Evolutionary conservation across 2,329 filamentous ascomycete genomes (phyloP), one percentile per base, ranked within the genome.

Genomic region (Amauroascus niger): DNA sequence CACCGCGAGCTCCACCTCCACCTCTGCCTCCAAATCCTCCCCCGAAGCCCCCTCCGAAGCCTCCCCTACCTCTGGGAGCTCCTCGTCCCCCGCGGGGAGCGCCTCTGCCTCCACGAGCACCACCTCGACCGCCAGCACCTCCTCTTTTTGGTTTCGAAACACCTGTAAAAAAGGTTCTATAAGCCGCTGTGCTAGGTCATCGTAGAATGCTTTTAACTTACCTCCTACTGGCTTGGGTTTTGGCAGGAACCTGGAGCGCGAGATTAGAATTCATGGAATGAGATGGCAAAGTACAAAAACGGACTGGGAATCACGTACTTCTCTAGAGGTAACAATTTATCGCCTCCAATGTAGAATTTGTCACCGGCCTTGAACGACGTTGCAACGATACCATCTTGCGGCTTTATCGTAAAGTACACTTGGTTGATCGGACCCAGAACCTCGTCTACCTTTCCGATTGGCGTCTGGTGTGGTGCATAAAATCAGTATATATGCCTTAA

Each of bases 331-430:
- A 98, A 78, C 50, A 96, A 82, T 79, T 96, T 98, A 76, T 97
- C 93, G 66, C 84, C 81, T 63, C 85, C 87, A 67, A 97, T 95
- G 78, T 84, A 98, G 75, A 98, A 94, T 76, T 94, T 95, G 79
- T 97, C 93, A 68, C 93, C 93, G 59, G 84, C 75, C 78, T 96
- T 95, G 83, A 97, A 98, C 39, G 87, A 93, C 56, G 84, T 82
- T 58, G 93, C 89, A 72, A 95, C 87, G 70, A 98, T 97, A 64
- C 93, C 93, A 70, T 97, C 91, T 69, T 88, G 84, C 52, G 91
- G 90, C 77, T 97, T 97, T 73, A 98, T 86, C 65, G 91, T 97
- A 79, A 98, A 98, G 78, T 86, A 95, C 65, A 97, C 88, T 74
- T 96, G 86, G 79, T 95, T 97, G 73, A 98, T 87, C 59, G 93